A percentile compares a stretch with the other conserved stretches of the same genome.
These are phyloP conservation scores for Quercus tomentella DNA, from an alignment of 331 rosid genomes.

Conservation along the genomic window DNA sequence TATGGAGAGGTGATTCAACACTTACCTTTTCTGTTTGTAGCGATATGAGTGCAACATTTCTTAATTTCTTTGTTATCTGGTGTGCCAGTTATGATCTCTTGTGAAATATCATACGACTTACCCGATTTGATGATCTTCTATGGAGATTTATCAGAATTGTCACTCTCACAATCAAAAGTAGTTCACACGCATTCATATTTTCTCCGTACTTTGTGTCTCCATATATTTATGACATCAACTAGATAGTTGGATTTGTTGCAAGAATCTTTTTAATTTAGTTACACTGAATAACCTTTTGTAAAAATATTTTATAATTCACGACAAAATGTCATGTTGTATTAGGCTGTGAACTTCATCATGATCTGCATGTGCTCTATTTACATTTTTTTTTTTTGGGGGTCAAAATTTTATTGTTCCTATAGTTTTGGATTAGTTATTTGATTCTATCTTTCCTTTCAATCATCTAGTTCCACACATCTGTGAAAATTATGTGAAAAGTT, in stretches of 20 bases:
- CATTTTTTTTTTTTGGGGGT: not conserved
- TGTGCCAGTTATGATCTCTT: not conserved
- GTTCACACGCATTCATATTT: not conserved
- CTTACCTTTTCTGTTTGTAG: not conserved
- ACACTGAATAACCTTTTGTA: not conserved
- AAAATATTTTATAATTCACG: not conserved
- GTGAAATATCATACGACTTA: not conserved
- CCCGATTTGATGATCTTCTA: not conserved
- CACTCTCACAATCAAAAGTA: not conserved
- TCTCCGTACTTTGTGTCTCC: not conserved
- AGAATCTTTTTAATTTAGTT: not conserved
- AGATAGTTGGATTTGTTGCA: too few species aligned
- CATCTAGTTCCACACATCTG: not conserved
- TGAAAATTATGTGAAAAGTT: not conserved
- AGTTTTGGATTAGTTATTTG: not conserved
- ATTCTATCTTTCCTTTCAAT: not conserved
- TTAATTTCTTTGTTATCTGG: not conserved
- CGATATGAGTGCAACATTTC: not conserved
- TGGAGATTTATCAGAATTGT: not conserved
- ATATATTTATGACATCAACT: not conserved
- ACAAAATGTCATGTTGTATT: not conserved
- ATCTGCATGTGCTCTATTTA: not conserved
- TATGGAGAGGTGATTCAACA: conserved; percentile 31
- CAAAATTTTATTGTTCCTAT: not conserved
- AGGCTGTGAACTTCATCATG: not conserved